These are phyloP conservation scores for Rhynchosporium graminicola DNA, from an alignment of 2,329 filamentous ascomycete genomes.

Conservation along the genomic window DNA sequence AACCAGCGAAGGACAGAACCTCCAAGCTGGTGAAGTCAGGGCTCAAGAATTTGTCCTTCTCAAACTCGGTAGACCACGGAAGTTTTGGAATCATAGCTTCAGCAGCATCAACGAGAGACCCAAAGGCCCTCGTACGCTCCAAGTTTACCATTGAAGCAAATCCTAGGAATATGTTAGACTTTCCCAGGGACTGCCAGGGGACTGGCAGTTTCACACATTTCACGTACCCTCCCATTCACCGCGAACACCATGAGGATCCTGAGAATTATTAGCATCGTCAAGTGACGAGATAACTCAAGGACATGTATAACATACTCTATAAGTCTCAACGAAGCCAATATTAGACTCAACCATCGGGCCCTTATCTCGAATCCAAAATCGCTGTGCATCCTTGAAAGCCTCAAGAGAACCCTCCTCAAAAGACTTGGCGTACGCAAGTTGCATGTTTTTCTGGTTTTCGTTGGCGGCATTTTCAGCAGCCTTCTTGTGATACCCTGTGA, in stretches of 20 bases:
- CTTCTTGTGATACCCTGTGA: constrained; percentile 66
- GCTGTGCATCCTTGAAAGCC: constrained; percentile 78
- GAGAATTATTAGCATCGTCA: neutral
- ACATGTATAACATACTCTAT: constrained; percentile 48
- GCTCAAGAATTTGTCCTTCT: constrained; percentile 93
- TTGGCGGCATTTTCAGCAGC: constrained; percentile 72
- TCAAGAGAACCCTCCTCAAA: constrained; percentile 74
- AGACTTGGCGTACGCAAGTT: constrained; percentile 71
- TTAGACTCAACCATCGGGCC: constrained; percentile 79
- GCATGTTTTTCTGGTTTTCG: constrained; percentile 72
- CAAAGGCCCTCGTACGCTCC: constrained; percentile 86
- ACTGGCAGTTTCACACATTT: neutral
- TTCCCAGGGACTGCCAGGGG: neutral
- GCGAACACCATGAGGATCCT: constrained; percentile 74
- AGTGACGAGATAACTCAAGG: neutral
- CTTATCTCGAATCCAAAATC: constrained; percentile 81
- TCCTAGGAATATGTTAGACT: constrained; percentile 25
- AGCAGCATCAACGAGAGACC: constrained; percentile 78
- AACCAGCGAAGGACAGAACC: constrained; percentile 75
- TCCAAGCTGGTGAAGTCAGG: constrained; percentile 96
- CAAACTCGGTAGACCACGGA: constrained; percentile 85
- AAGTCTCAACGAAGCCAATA: constrained; percentile 80
- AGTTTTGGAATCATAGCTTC: constrained; percentile 83
- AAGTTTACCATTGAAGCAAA: constrained; percentile 86
- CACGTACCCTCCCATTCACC: constrained; percentile 75